phyloP scores from a whole-genome alignment of 2,329 filamentous ascomycete genomes.

The Ophiostoma sp. region DNA sequence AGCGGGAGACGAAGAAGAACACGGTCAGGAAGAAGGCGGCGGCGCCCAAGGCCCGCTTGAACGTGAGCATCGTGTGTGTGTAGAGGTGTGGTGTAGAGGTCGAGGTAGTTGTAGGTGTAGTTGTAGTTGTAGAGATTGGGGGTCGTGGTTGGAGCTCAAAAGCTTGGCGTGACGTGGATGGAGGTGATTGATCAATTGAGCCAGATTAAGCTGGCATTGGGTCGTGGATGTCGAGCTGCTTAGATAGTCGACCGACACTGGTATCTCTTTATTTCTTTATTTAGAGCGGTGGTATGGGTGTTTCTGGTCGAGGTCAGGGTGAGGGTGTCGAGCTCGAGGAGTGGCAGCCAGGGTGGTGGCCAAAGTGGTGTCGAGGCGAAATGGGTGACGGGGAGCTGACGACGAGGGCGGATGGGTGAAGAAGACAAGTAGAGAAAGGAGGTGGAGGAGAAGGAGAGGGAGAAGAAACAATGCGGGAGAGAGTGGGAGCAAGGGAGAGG shows the following conservation, averaged over 20 bases:
- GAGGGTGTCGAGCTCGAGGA: not conserved
- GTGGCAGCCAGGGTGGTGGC: not conserved
- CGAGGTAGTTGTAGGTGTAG: not conserved
- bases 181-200: not conserved
- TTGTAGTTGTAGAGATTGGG: not conserved
- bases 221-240: not conserved
- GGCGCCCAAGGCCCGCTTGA: conserved; percentile 67
- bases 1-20: conserved; percentile 63
- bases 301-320: not conserved
- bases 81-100: not conserved
- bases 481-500: not conserved
- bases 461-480: not conserved
- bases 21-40: conserved; percentile 64
- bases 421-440: conserved; percentile 13
- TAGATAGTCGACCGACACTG: not conserved
- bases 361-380: conserved; percentile 11
- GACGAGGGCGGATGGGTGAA: not conserved
- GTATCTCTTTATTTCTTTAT: not conserved
- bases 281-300: not conserved
- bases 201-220: not conserved
- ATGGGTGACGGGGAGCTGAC: conserved; percentile 3
- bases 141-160: not conserved
- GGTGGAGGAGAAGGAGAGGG: not conserved
- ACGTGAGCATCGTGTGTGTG: conserved; percentile 62
- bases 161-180: not conserved